Evolutionary conservation across 2,329 filamentous ascomycete species (phyloP).

Genomic region (Cladosporium sp.): DNA sequence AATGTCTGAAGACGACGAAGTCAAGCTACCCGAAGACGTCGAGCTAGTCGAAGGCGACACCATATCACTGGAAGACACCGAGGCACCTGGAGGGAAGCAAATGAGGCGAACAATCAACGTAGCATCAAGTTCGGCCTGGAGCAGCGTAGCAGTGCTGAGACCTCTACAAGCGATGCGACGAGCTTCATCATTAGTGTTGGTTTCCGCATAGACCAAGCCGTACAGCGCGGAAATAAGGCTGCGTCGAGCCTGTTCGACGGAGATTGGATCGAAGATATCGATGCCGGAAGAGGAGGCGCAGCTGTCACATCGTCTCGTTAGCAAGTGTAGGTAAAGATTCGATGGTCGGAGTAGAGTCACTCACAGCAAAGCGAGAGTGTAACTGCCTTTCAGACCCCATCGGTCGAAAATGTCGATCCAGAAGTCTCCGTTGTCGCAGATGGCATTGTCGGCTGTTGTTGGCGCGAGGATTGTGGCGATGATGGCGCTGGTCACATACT

Average conservation of each 20-base stretch:
- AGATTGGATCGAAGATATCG: neutral
- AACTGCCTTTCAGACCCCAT: conserved; percentile 4
- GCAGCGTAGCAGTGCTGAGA: conserved; percentile 2
- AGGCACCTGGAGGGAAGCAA: neutral
- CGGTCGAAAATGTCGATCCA: neutral
- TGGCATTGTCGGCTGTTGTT: neutral
- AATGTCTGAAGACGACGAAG: neutral
- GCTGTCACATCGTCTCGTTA: neutral
- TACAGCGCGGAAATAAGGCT: neutral
- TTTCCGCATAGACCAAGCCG: neutral
- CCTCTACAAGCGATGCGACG: conserved; percentile 1
- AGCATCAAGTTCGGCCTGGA: conserved; percentile 3
- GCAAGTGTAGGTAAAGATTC: neutral
- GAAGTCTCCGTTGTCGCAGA: neutral
- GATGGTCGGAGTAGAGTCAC: too few species aligned
- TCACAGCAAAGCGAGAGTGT: neutral
- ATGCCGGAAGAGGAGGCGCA: conserved; percentile 4
- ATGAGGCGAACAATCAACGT: conserved; percentile 1
- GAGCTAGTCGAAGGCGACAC: neutral
- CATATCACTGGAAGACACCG: neutral
- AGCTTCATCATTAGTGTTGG: neutral
- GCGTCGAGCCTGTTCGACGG: neutral
- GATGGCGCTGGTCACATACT: conserved; percentile 1
- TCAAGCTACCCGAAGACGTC: neutral
- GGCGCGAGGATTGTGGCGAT: neutral